Percentiles rank a stretch among this genome's conserved stretches.
phyloP scores from a whole-genome alignment of 1,139 yeast species.

The Debaryomyces psychrophilus region DNA sequence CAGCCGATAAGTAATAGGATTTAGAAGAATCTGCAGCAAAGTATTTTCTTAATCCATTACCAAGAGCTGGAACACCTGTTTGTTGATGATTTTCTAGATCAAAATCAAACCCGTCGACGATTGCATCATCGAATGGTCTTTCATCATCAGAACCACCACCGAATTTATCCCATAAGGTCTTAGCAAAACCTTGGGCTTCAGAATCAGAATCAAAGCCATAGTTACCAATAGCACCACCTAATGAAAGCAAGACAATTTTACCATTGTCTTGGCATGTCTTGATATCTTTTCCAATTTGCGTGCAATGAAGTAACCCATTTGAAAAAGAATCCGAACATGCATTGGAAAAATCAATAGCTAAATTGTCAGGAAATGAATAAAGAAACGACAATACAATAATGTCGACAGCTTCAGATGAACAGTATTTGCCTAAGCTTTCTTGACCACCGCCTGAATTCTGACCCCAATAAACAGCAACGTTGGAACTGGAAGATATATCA shows the following conservation, averaged over 20 bases:
- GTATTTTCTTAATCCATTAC: conserved; percentile 58
- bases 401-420: conserved; percentile 70
- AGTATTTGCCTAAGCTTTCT: conserved; percentile 63
- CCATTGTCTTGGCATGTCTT: conserved; percentile 80
- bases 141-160: conserved; percentile 68
- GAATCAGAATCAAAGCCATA: conserved; percentile 71
- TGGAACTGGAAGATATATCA: conserved; percentile 50
- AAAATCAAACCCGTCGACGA: conserved; percentile 51
- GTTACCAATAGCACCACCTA: conserved; percentile 85
- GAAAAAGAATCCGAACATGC: conserved; percentile 60
- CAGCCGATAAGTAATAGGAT: conserved; percentile 80
- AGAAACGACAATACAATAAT: conserved; percentile 74
- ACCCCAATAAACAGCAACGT: conserved; percentile 90
- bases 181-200: conserved; percentile 71
- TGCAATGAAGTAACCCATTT: conserved; percentile 62
- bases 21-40: conserved; percentile 58
- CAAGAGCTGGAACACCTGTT: conserved; percentile 65
- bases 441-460: conserved; percentile 84
- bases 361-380: conserved; percentile 54
- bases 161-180: conserved; percentile 79
- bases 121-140: conserved; percentile 73
- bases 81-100: conserved; percentile 48
- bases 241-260: conserved; percentile 73
- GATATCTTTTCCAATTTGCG: conserved; percentile 73
- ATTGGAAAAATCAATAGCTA: conserved; percentile 66